Conservation (phyloP, 2,329 filamentous ascomycete species). For the Aspergillus caelatus region DNA sequence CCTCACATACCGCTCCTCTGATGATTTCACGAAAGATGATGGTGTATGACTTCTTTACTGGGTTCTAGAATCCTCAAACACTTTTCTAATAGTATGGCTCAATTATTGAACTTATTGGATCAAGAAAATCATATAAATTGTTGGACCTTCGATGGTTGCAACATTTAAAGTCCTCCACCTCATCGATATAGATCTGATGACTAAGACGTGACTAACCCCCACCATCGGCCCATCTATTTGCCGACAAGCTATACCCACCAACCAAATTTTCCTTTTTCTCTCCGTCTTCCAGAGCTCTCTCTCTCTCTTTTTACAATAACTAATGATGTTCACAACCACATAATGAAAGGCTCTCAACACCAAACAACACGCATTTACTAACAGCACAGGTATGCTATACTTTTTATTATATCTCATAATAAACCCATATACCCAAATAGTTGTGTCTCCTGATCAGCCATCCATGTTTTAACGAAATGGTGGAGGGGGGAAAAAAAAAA, state of each 20-base stretch:
- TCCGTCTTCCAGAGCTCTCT: not conserved
- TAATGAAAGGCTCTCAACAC: not conserved
- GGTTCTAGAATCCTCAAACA: not conserved
- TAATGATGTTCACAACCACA: not conserved
- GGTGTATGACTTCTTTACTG: not conserved
- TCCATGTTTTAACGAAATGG: too few relatives aligned
- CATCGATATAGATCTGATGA: not conserved
- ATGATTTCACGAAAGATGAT: not conserved
- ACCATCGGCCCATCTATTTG: not conserved
- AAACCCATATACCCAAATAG: not conserved
- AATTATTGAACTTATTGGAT: not conserved
- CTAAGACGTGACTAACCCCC: not conserved
- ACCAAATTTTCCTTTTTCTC: not conserved
- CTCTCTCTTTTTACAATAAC: not conserved
- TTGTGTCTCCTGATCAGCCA: not conserved
- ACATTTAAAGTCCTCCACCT: not conserved
- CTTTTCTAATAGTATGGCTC: not conserved
- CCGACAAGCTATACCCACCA: not conserved
- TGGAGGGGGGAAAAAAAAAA: too few relatives aligned
- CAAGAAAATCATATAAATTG: not conserved
- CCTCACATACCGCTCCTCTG: not conserved
- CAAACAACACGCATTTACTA: not conserved
- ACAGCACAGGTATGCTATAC: conserved; percentile 8
- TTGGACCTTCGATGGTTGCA: not conserved
- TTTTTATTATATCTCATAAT: not conserved